phyloP scores from a whole-genome alignment of 2,329 filamentous ascomycete genomes.

The Penicillium sp. region DNA sequence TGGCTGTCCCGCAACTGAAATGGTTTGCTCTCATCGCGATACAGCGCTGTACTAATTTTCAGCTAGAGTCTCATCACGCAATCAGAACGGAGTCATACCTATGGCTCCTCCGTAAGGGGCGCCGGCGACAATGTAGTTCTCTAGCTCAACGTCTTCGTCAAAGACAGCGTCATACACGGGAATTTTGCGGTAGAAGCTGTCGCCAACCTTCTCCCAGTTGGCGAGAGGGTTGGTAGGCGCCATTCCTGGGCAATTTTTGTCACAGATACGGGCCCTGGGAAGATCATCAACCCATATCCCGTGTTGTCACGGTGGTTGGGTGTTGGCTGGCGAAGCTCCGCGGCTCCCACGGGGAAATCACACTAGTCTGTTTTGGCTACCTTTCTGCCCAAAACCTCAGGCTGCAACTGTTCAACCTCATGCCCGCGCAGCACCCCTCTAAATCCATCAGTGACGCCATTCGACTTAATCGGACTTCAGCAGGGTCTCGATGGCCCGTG shows the following conservation, averaged over 20 bases:
- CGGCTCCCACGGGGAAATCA: constrained; percentile 8
- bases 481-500: constrained; percentile 4
- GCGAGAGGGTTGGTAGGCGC: constrained; percentile 68
- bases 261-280: constrained; percentile 19
- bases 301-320: constrained; percentile 24
- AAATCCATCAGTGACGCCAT: constrained; percentile 6
- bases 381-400: constrained; percentile 9
- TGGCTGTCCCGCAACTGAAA: constrained; percentile 74
- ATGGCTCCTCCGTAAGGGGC: constrained; percentile 92
- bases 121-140: constrained; percentile 89
- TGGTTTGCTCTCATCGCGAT: constrained; percentile 85
- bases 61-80: neutral
- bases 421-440: constrained; percentile 6
- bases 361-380: constrained; percentile 20
- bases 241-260: constrained; percentile 36
- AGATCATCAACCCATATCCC: constrained; percentile 21
- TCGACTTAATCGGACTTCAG: neutral
- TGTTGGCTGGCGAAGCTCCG: constrained; percentile 16
- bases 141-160: constrained; percentile 88
- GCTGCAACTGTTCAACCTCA: constrained; percentile 9
- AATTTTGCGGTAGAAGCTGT: constrained; percentile 92
- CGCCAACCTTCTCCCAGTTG: constrained; percentile 92
- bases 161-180: constrained; percentile 93
- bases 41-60: constrained; percentile 62
- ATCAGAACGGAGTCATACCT: constrained; percentile 60